Percentiles rank a stretch among this genome's conserved stretches.
Conservation (phyloP, 1,139 yeast genomes). For the Nadsonia commutata region DNA sequence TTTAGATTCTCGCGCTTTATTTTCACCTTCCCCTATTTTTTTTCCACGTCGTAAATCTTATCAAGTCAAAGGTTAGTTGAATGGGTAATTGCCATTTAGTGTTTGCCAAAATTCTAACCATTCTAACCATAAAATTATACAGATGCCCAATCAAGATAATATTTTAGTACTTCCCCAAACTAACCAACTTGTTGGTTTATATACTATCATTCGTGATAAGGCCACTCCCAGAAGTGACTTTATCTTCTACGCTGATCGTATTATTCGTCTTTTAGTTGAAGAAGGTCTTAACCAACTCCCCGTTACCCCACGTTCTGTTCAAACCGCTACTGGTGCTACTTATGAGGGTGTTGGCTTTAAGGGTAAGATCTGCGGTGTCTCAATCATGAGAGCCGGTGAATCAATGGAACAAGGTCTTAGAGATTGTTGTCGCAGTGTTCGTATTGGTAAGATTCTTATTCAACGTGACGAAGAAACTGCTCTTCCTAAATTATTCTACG, state of each 20-base stretch:
- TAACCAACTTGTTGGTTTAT: slow-evolving; percentile 74
- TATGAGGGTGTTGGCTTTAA: slow-evolving; percentile 71
- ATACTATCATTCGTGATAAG: slow-evolving; percentile 77
- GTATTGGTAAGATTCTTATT: slow-evolving; percentile 89
- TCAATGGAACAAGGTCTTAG: slow-evolving; percentile 97
- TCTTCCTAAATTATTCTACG: slow-evolving; percentile 47
- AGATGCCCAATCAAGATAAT: slow-evolving; percentile 12
- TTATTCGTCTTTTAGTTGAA: slow-evolving; percentile 82
- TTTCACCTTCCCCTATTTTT: too few relatives aligned
- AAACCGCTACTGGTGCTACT: slow-evolving; percentile 61
- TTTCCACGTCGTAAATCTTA: too few relatives aligned
- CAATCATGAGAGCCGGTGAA: slow-evolving; percentile 96
- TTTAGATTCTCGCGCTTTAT: too few relatives aligned
- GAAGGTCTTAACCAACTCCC: slow-evolving; percentile 91
- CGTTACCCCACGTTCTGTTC: slow-evolving; percentile 48
- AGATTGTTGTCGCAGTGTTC: slow-evolving; percentile 89
- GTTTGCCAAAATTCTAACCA: too few relatives aligned
- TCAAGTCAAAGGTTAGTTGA: too few relatives aligned
- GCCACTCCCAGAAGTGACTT: slow-evolving; percentile 76
- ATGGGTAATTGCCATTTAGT: too few relatives aligned
- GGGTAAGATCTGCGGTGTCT: slow-evolving; percentile 94
- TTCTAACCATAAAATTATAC: too few relatives aligned
- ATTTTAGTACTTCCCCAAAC: slow-evolving; percentile 72
- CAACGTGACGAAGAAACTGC: slow-evolving; percentile 95
- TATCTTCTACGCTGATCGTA: slow-evolving; percentile 87